phyloP scores from a whole-genome alignment of 2,329 filamentous ascomycete genomes.

The Cercospora zeina region DNA sequence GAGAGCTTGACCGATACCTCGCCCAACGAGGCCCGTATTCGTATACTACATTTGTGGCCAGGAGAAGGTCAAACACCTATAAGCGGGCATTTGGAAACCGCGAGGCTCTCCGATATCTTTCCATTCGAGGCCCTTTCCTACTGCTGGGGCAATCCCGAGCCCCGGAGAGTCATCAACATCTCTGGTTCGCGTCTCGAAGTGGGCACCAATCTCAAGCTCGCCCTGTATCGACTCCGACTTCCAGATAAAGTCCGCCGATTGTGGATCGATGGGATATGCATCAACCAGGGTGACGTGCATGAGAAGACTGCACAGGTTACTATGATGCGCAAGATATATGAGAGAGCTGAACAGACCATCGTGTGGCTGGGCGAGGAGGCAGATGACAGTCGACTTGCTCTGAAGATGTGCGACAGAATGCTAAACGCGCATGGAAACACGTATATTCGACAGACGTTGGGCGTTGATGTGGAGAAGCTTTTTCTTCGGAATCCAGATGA shows the following conservation, averaged over 20 bases:
- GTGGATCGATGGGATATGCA: slow-evolving; percentile 24
- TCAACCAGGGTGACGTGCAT: slow-evolving; percentile 17
- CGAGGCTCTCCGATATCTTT: not conserved
- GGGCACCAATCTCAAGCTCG: slow-evolving; percentile 12
- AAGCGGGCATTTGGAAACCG: slow-evolving; percentile 9
- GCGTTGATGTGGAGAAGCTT: slow-evolving; percentile 3
- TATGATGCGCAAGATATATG: slow-evolving; percentile 20
- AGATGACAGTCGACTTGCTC: not conserved
- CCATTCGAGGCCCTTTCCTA: slow-evolving; percentile 17
- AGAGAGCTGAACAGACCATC: slow-evolving; percentile 8
- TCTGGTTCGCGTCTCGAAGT: slow-evolving; percentile 5
- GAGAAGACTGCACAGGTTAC: slow-evolving; percentile 20
- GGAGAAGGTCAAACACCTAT: slow-evolving; percentile 2
- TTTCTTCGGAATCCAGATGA: not conserved
- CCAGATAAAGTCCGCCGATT: not conserved
- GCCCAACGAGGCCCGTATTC: not conserved
- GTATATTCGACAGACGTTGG: slow-evolving; percentile 8
- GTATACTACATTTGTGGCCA: slow-evolving; percentile 11
- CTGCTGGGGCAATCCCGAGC: slow-evolving; percentile 13
- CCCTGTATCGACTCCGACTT: slow-evolving; percentile 1
- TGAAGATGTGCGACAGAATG: slow-evolving; percentile 6
- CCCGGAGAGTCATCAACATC: slow-evolving; percentile 8
- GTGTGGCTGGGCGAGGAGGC: slow-evolving; percentile 17
- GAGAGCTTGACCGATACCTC: slow-evolving; percentile 6
- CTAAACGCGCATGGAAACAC: slow-evolving; percentile 8